Evolutionary conservation across 2,329 filamentous ascomycete genomes (phyloP).

Genomic region (Epichloe gansuensis): DNA sequence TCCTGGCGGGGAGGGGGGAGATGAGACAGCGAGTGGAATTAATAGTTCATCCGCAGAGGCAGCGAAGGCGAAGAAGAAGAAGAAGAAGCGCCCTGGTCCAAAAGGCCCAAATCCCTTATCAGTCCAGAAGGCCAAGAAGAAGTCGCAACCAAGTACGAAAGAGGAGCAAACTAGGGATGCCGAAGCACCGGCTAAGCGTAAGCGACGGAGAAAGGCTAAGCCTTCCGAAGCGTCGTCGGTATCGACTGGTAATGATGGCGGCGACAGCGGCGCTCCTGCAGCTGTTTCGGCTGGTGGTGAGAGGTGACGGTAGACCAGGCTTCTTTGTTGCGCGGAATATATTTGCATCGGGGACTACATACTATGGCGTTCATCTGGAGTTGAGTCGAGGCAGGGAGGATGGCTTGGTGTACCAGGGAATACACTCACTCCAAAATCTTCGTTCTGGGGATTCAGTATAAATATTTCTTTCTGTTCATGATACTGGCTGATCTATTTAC

Average conservation of each 20-base stretch:
- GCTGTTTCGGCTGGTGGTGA: not conserved
- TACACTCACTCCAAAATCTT: not conserved
- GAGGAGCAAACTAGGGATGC: conserved; percentile 14
- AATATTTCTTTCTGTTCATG: not conserved
- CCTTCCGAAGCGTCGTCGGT: not conserved
- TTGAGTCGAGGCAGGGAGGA: not conserved
- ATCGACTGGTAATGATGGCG: conserved; percentile 4
- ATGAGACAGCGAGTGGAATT: conserved; percentile 7
- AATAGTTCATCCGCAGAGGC: conserved; percentile 11
- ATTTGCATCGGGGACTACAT: not conserved
- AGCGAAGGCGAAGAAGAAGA: conserved; percentile 42
- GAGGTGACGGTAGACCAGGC: not conserved
- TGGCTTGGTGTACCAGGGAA: too few species aligned
- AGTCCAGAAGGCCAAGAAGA: conserved; percentile 55
- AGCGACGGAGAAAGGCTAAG: conserved; percentile 21
- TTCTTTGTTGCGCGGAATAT: not conserved
- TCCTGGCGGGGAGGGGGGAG: conserved; percentile 23
- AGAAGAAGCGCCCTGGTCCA: conserved; percentile 44
- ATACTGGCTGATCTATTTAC: not conserved
- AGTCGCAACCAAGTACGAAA: conserved; percentile 14
- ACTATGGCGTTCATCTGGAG: not conserved
- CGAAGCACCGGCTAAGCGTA: conserved; percentile 18
- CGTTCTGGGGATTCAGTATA: not conserved
- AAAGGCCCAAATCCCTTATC: conserved; percentile 62
- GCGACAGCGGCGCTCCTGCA: conserved; percentile 6